Conservation (phyloP, 2,329 filamentous ascomycete genomes). For the Hymenoscyphus repandus region DNA sequence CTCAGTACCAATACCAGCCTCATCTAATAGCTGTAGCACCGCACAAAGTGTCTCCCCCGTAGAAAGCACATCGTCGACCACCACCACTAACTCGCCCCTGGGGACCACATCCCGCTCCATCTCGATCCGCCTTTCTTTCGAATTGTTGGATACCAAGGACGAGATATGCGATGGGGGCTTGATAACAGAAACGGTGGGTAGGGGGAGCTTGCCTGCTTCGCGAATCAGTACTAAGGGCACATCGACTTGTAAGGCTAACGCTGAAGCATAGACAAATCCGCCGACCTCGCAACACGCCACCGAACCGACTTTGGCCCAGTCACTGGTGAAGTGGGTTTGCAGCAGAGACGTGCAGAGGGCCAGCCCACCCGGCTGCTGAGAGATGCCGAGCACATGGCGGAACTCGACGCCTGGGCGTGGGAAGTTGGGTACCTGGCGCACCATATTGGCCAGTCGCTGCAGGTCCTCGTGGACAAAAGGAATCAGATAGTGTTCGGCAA, state of each 20-base stretch:
- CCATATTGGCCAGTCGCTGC: conserved; percentile 44
- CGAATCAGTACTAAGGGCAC: conserved; percentile 47
- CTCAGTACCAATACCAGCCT: conserved; percentile 16
- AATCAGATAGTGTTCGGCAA: conserved; percentile 36
- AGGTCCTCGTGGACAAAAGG: conserved; percentile 44
- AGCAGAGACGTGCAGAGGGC: conserved; percentile 46
- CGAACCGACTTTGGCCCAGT: conserved; percentile 42
- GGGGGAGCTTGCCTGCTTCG: conserved; percentile 52
- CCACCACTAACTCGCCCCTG: conserved; percentile 14
- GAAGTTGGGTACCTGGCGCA: conserved; percentile 43
- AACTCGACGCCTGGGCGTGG: conserved; percentile 48
- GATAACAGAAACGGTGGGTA: conserved; percentile 44
- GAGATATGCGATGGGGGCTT: conserved; percentile 51
- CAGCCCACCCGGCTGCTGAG: conserved; percentile 46
- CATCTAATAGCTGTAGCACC: conserved; percentile 18
- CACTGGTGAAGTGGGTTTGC: conserved; percentile 37
- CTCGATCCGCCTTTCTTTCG: conserved; percentile 39
- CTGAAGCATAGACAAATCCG: conserved; percentile 49
- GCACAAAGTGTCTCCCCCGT: conserved; percentile 23
- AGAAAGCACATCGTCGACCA: conserved; percentile 24
- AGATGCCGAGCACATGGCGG: conserved; percentile 52
- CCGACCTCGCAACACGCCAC: conserved; percentile 53
- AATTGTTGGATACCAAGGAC: conserved; percentile 29
- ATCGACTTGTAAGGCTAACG: conserved; percentile 39
- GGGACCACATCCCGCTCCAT: conserved; percentile 41